These are phyloP conservation scores for Paraphoma chrysanthemicola DNA, from an alignment of 2,329 filamentous ascomycete genomes.

Conservation along the genomic window DNA sequence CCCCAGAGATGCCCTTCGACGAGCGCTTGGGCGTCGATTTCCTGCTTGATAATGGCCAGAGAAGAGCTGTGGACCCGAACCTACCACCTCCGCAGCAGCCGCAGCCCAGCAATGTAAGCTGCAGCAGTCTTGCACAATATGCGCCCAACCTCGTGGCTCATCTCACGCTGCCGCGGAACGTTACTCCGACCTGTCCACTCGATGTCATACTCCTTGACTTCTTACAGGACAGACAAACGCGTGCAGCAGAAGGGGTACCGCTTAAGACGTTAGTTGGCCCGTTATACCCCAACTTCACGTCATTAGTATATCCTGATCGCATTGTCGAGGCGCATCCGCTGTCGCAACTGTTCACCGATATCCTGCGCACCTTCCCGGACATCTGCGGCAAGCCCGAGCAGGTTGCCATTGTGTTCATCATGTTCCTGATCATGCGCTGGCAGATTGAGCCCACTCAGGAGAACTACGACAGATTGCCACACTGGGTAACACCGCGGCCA, in stretches of 20 bases:
- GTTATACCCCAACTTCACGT: conserved; percentile 79
- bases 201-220: conserved; percentile 84
- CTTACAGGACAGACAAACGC: conserved; percentile 71
- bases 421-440: conserved; percentile 87
- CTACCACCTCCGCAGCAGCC: conserved; percentile 55
- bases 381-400: conserved; percentile 81
- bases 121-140: conserved; percentile 32
- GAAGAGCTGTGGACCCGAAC: conserved; percentile 35
- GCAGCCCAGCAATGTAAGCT: conserved; percentile 26
- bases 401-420: conserved; percentile 80
- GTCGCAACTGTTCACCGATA: conserved; percentile 85
- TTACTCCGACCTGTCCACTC: conserved; percentile 74
- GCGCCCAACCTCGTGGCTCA: conserved; percentile 41
- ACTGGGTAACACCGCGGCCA: conserved; percentile 72
- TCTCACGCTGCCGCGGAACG: conserved; percentile 59
- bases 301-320: conserved; percentile 74
- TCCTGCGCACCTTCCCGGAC: conserved; percentile 82
- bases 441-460: conserved; percentile 79
- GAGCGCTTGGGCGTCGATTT: conserved; percentile 78
- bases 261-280: conserved; percentile 74
- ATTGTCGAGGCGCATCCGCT: conserved; percentile 73
- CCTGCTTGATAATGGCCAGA: conserved; percentile 66
- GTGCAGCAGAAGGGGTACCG: conserved; percentile 69
- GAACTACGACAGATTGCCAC: conserved; percentile 79
- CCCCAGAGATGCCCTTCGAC: conserved; percentile 41